Percentiles rank a stretch among this genome's conserved stretches.
These are phyloP conservation scores for Teratosphaeria gauchensis DNA, from an alignment of 2,329 filamentous ascomycete genomes.

Conservation along the genomic window DNA sequence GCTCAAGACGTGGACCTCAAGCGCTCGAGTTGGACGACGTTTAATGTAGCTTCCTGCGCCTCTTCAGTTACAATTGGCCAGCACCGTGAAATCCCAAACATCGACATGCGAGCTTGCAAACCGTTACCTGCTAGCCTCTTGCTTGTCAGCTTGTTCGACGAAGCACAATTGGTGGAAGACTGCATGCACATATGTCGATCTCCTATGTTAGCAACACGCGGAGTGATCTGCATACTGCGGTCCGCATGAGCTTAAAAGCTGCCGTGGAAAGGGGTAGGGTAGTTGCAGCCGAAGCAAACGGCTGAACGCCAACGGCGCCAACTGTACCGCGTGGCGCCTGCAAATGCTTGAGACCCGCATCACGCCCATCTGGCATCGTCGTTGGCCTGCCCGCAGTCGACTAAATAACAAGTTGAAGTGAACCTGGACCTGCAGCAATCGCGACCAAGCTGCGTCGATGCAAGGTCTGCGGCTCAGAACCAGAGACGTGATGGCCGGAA, in stretches of 20 bases:
- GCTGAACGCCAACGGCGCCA: neutral
- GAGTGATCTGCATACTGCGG: neutral
- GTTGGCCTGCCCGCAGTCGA: neutral
- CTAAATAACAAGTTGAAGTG: no score
- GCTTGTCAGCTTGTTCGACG: neutral
- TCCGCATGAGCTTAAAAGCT: neutral
- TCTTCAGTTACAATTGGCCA: neutral
- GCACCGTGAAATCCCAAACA: neutral
- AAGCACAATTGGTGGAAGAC: neutral
- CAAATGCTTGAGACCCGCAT: neutral
- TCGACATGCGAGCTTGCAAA: neutral
- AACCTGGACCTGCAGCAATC: neutral
- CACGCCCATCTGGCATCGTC: neutral
- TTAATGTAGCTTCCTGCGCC: neutral
- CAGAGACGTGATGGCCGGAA: neutral
- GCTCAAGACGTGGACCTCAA: neutral
- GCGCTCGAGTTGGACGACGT: neutral
- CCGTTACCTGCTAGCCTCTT: neutral
- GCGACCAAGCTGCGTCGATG: neutral
- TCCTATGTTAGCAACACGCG: neutral
- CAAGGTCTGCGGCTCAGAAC: neutral
- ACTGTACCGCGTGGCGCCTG: neutral
- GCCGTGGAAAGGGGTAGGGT: neutral
- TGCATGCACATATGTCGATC: neutral
- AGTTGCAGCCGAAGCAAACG: neutral